phyloP scores from a whole-genome alignment of 345 rosid genomes.

The Salix udensis region DNA sequence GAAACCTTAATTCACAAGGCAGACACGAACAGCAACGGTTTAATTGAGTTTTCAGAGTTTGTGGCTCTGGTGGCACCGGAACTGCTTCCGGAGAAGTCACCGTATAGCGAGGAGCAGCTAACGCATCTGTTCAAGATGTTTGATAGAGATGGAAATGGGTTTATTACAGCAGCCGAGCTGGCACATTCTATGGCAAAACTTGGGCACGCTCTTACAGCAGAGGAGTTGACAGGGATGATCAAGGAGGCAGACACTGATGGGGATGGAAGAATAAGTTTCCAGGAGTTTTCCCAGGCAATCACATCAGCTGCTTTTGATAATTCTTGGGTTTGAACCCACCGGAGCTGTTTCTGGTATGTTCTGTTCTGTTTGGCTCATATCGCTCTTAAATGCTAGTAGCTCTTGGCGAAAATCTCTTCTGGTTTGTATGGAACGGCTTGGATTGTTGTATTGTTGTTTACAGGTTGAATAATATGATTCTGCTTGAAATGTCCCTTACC shows the following conservation, averaged over 20 bases:
- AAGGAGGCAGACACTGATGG: constrained; percentile 93
- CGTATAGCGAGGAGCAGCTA: constrained; percentile 58
- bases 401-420: not conserved
- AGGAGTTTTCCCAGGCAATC: constrained; percentile 74
- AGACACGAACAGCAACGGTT: constrained; percentile 77
- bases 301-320: constrained; percentile 88
- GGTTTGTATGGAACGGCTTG: not conserved
- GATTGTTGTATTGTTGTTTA: not conserved
- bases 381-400: not conserved
- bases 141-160: constrained; percentile 46
- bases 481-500: not conserved
- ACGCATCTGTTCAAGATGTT: constrained; percentile 38
- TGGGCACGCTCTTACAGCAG: constrained; percentile 47
- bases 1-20: constrained; percentile 67
- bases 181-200: constrained; percentile 48
- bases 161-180: constrained; percentile 44
- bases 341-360: constrained; percentile 4
- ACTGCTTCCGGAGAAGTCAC: constrained; percentile 56
- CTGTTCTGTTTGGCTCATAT: not conserved
- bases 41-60: constrained; percentile 84
- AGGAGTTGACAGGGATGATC: constrained; percentile 89
- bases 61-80: constrained; percentile 74
- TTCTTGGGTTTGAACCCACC: constrained; percentile 50
- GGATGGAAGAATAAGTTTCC: constrained; percentile 75
- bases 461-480: not conserved